Conservation (phyloP, 768 basidiomycete species). For the Phanerochaete carnosa region DNA sequence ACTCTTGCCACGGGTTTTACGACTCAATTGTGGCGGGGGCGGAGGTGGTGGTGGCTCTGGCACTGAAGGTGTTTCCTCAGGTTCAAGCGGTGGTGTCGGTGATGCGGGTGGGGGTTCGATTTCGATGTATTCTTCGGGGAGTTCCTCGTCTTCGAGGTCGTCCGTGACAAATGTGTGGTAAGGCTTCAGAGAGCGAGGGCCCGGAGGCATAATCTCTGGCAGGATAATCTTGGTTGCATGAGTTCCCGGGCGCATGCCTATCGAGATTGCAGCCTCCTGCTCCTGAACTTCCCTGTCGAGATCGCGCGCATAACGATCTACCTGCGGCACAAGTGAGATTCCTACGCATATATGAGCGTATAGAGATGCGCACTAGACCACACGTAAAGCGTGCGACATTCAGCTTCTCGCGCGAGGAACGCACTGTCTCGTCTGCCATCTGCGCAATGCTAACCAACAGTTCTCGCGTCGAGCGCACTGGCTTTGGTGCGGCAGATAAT, state of each 20-base stretch:
- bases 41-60: slow-evolving; percentile 1
- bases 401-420: slow-evolving; percentile 73
- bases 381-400: slow-evolving; percentile 68
- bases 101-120: neutral
- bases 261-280: slow-evolving; percentile 51
- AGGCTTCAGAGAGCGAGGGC: slow-evolving; percentile 37
- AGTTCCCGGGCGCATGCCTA: slow-evolving; percentile 51
- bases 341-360: neutral
- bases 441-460: slow-evolving; percentile 58
- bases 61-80: neutral
- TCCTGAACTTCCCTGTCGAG: slow-evolving; percentile 73
- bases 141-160: slow-evolving; percentile 12
- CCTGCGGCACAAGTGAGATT: slow-evolving; percentile 35
- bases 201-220: slow-evolving; percentile 58
- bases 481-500: slow-evolving; percentile 29
- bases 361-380: slow-evolving; percentile 53
- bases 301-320: slow-evolving; percentile 75
- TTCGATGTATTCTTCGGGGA: neutral
- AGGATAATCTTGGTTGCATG: slow-evolving; percentile 55
- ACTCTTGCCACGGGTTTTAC: slow-evolving; percentile 5
- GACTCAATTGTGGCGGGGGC: neutral
- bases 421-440: slow-evolving; percentile 55
- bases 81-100: neutral
- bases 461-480: slow-evolving; percentile 39
- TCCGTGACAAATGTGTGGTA: slow-evolving; percentile 34